phyloP scores from a whole-genome alignment of 139 green algal genomes.

The Desmodesmus armatus region DNA sequence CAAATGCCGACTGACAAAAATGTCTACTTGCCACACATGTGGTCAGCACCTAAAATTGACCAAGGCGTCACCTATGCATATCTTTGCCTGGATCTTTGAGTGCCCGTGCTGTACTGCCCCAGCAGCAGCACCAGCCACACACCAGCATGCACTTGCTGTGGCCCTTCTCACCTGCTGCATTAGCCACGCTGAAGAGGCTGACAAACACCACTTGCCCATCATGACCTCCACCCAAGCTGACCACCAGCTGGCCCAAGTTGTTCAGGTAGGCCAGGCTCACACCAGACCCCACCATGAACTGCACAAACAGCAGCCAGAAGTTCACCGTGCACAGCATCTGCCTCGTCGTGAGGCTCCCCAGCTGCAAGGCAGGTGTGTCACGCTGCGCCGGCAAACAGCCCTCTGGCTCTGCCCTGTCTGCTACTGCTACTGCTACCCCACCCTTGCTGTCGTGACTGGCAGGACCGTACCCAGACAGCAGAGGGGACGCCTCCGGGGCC shows the following conservation, averaged over 20 bases:
- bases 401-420: not conserved
- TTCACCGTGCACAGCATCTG: conserved; percentile 49
- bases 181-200: conserved; percentile 83
- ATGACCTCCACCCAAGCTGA: conserved; percentile 53
- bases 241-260: conserved; percentile 80
- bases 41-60: too few relatives aligned
- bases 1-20: not conserved
- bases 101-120: too few relatives aligned
- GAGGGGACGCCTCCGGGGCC: too few relatives aligned
- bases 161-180: conserved; percentile 56
- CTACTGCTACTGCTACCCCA: too few relatives aligned
- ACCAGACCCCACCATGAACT: conserved; percentile 65
- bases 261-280: conserved; percentile 82
- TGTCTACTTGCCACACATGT: not conserved
- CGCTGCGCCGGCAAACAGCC: not conserved
- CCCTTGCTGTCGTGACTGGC: too few relatives aligned
- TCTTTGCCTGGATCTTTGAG: too few relatives aligned
- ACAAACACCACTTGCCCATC: conserved; percentile 75
- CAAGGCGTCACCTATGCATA: too few relatives aligned
- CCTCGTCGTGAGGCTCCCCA: conserved; percentile 20
- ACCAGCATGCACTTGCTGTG: too few relatives aligned
- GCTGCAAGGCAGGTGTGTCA: not conserved
- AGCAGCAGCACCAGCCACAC: too few relatives aligned
- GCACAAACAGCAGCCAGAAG: conserved; percentile 75
- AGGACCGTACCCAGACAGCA: too few relatives aligned